Evolutionary conservation across 2,329 filamentous ascomycete species (phyloP).

Genomic region (Blastomyces percursus): DNA sequence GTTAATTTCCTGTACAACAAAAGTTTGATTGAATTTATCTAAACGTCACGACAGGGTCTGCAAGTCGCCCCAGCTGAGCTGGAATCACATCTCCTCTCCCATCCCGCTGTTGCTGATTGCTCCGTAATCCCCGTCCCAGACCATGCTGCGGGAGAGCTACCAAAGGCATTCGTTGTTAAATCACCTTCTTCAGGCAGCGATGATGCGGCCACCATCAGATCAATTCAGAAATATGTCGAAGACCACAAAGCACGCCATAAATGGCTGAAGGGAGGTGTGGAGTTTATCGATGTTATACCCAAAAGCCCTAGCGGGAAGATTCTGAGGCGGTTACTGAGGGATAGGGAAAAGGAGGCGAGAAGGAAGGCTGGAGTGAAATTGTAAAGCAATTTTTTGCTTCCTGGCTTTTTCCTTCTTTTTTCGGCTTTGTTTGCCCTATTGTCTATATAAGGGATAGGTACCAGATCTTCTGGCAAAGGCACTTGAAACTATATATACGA

Average conservation of each 20-base stretch:
- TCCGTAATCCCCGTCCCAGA: slow-evolving; percentile 66
- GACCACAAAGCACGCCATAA: slow-evolving; percentile 52
- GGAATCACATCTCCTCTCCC: slow-evolving; percentile 65
- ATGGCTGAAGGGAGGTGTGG: slow-evolving; percentile 50
- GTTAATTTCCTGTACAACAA: slow-evolving; percentile 9
- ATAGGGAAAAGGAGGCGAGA: slow-evolving; percentile 60
- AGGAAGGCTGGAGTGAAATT: slow-evolving; percentile 56
- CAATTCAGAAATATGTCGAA: slow-evolving; percentile 49
- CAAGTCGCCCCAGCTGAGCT: slow-evolving; percentile 79
- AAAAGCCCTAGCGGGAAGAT: slow-evolving; percentile 56
- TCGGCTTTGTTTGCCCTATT: neutral
- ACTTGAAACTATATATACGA: neutral
- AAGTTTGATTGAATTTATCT: neutral
- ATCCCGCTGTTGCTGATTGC: slow-evolving; percentile 64
- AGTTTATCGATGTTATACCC: slow-evolving; percentile 47
- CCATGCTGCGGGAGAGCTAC: slow-evolving; percentile 49
- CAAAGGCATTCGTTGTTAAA: slow-evolving; percentile 55
- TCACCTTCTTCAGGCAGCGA: slow-evolving; percentile 42
- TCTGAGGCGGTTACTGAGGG: slow-evolving; percentile 53
- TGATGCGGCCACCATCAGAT: slow-evolving; percentile 39
- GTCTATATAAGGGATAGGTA: neutral
- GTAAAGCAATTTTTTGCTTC: slow-evolving; percentile 28
- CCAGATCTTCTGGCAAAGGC: neutral
- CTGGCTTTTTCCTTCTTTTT: neutral
- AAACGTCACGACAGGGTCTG: slow-evolving; percentile 45